A percentile compares a stretch with the other conserved stretches of the same genome.
Evolutionary conservation across 306 rosid species (phyloP).

Genomic region (Malus orientalis): DNA sequence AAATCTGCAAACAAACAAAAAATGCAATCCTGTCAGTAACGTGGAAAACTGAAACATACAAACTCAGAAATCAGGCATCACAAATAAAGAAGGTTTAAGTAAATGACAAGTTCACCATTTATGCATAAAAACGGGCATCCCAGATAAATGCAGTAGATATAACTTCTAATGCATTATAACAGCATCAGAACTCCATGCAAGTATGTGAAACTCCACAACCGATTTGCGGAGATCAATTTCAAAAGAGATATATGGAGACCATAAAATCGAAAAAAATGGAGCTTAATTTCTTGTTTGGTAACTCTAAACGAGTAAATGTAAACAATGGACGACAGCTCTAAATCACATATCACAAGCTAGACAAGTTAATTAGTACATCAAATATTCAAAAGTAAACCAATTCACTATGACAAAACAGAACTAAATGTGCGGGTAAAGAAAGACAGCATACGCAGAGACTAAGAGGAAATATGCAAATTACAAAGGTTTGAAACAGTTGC

Average conservation of each 20-base stretch:
- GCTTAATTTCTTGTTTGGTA: not conserved
- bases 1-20: slow-evolving; percentile 34
- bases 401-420: not conserved
- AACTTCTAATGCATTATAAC: not conserved
- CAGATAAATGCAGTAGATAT: not conserved
- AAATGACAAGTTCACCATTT: not conserved
- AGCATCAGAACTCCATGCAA: not conserved
- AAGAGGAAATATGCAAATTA: not conserved
- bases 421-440: not conserved
- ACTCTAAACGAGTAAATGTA: not conserved
- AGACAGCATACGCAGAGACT: not conserved
- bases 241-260: not conserved
- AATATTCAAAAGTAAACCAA: not conserved
- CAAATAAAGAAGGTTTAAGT: not conserved
- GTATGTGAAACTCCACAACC: not conserved
- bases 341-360: not conserved
- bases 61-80: not conserved
- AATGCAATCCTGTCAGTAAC: slow-evolving; percentile 6
- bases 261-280: not conserved
- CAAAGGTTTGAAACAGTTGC: not conserved
- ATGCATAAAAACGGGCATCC: not conserved
- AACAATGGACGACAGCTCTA: not conserved
- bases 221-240: not conserved
- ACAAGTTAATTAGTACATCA: not conserved
- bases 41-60: not conserved